Evolutionary conservation across 2,329 filamentous ascomycete species (phyloP), one percentile per base, ranked within the genome.

Genomic region (Neofusicoccum cordaticola): DNA sequence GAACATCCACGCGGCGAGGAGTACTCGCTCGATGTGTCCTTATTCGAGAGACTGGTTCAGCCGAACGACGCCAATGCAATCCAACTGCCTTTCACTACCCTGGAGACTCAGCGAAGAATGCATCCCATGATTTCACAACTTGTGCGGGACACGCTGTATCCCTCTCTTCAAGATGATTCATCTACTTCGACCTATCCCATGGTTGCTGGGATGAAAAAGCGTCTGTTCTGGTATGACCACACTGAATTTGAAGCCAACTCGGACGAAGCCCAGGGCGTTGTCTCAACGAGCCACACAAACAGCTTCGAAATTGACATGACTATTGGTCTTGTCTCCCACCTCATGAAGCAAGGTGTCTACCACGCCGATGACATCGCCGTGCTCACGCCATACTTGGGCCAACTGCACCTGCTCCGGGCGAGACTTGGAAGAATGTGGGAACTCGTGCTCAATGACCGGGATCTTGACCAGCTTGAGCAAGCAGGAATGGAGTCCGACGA

Each of bases 51-150:
- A 1, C 77, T 89, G 4, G 80, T 82, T 0, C 51, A 15, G n/a
- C 69, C 31, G n/a, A 66, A 47, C 8, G 19, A 50, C 12, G 58
- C 50, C 8, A 48, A 62, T 0, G 39, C 65, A 1, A 48, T 64
- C 31, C 51, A 65, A 67, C 35, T 67, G 11, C 66, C 65, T 4
- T 65, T 50, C 52, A 62, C 39, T 9, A 66, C 61, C 3, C 76
- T 91, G 2, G 77, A 86, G 11, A 83, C 82, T 0, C 88, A 92
- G 70, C 78, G 87, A 12, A 81, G 88, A 11, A 91, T 91, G 88
- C 81, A 84, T 60, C 89, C 88, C 0, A 80, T 79, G 0, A 88
- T 92, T 9, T 82, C 89, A 0, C 72, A 74, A 1, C 80, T 92
- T 0, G 78, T 91, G 8, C 79, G 86, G 0, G 74, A 80, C 0